phyloP scores from a whole-genome alignment of 768 basidiomycete species.

The Naganishia antarctica region DNA sequence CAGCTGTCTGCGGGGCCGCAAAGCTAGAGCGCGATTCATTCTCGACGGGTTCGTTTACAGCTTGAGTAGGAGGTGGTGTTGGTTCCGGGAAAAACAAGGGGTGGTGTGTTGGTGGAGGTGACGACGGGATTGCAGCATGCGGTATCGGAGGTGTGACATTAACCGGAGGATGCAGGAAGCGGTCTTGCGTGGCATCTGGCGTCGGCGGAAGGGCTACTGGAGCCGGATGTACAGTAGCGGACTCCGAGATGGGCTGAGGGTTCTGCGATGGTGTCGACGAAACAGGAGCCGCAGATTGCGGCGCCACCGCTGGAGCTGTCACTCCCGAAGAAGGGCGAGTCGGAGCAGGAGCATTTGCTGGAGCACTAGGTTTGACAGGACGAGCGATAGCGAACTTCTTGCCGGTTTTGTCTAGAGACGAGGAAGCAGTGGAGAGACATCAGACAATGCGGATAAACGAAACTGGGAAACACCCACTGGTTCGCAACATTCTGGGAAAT shows the following conservation, averaged over 20 bases:
- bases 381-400: constrained; percentile 14
- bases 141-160: not conserved
- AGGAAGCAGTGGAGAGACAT: not conserved
- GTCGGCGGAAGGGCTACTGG: not conserved
- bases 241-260: not conserved
- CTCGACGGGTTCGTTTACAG: not conserved
- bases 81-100: constrained; percentile 15
- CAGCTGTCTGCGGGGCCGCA: not conserved
- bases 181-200: constrained; percentile 6
- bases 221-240: not conserved
- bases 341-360: not conserved
- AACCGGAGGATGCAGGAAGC: not conserved
- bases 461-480: constrained; percentile 1
- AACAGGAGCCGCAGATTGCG: not conserved
- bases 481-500: not conserved
- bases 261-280: not conserved
- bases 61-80: not conserved
- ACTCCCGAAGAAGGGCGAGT: not conserved
- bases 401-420: constrained; percentile 13
- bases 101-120: not conserved
- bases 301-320: not conserved
- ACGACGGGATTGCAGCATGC: not conserved
- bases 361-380: not conserved
- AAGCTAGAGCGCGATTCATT: not conserved
- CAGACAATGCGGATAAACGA: too few relatives aligned